Evolutionary conservation across 1,284 basidiomycete genomes (phyloP), one percentile per base, ranked within the genome.

Genomic region (Irpex rosettiformis): DNA sequence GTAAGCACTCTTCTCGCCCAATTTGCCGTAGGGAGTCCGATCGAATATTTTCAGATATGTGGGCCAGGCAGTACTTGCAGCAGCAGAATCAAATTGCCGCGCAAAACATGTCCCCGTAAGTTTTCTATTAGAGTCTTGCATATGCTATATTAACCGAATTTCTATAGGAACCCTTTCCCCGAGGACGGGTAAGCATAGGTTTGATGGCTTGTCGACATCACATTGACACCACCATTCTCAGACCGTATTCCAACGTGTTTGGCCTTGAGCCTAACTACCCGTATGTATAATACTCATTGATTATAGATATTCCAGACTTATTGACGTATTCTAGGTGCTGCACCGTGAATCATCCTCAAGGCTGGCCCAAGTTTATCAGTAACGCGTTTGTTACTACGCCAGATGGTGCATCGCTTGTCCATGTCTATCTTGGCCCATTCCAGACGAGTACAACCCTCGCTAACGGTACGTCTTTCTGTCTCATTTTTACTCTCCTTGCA

Each of bases 291-390:
- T 54, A 40, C 27, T 24, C 7, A 16, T 4, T 33, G 51, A 22
- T 37, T 43, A n/a, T 3, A 16, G 18, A 7, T 10, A 49, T 54
- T 52, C 27, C 40, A 48, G 43, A 16, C 18, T 42, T 3, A 13
- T 27, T 18, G 16, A 27, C 11, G 16, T 43, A 7, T 11, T 28
- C 22, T 56, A 82, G 80, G 1, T 84, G 82, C 67, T 85, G 83
- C 69, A 84, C 82, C 2, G 83, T 85, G 59, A 84, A 85, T 60
- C 79, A 81, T 63, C 82, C 82, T 5, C 83, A 84, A 67, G 82
- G 82, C 40, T 84, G 78, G 77, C 83, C 83, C 1, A 85, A 84
- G 65, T 84, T 85, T 66, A 76, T 82, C 55, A 73, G 79, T n/a
- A 83, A 83, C 64, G 75, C 82, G 1, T 84, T 85, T 68, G 70